These are phyloP conservation scores for Suhomyces maxii DNA, from an alignment of 1,139 yeast genomes.

Conservation along the genomic window DNA sequence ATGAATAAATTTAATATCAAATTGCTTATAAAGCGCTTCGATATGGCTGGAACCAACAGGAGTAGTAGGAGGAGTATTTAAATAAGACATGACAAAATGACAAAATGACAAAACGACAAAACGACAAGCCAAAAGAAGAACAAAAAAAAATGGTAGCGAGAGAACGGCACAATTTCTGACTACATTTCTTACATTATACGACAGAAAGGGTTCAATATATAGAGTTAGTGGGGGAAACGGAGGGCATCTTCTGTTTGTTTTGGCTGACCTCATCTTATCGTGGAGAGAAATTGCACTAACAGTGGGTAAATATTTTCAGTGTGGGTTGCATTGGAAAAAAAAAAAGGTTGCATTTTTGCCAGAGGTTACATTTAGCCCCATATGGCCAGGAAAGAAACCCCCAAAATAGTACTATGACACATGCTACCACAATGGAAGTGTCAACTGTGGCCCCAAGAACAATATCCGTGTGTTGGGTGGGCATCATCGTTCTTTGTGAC, in stretches of 20 bases:
- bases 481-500: too few species aligned
- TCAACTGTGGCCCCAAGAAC: too few species aligned
- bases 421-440: too few species aligned
- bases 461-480: too few species aligned
- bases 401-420: too few species aligned
- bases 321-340: conserved; percentile 6
- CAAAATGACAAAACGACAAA: conserved; percentile 1
- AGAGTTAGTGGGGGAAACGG: neutral
- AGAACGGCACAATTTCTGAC: neutral
- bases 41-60: conserved; percentile 12
- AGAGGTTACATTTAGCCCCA: neutral
- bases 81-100: conserved; percentile 11
- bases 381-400: too few species aligned
- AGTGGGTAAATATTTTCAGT: conserved; percentile 1
- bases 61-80: conserved; percentile 18
- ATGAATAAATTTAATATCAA: conserved; percentile 26
- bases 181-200: neutral
- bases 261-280: conserved; percentile 3
- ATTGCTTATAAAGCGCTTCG: conserved; percentile 14
- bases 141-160: neutral
- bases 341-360: neutral
- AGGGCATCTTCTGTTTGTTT: neutral
- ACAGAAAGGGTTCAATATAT: neutral
- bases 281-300: neutral
- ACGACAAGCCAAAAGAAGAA: too few species aligned